A percentile compares a stretch with the other conserved stretches of the same genome.
Conservation (phyloP, 169 alveolate species). For the Eimeria necatrix region DNA sequence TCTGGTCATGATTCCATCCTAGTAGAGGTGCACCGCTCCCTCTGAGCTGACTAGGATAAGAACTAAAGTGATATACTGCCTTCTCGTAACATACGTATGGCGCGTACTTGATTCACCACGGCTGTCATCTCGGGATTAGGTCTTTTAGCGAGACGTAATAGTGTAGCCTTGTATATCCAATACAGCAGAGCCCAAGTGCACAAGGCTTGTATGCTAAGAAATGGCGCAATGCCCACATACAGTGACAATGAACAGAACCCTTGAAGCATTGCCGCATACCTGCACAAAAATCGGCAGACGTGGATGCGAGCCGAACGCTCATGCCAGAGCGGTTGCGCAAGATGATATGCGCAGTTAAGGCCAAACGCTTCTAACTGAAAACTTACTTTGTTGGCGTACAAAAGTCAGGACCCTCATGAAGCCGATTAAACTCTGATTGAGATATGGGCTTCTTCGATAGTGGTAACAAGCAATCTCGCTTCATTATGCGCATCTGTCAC, state of each 20-base stretch:
- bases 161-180: conserved; percentile 60
- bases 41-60: too few species aligned
- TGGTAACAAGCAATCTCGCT: conserved; percentile 50
- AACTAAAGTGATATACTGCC: neutral
- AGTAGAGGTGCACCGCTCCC: too few species aligned
- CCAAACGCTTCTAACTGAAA: neutral
- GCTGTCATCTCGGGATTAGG: conserved; percentile 73
- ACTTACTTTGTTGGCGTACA: conserved; percentile 74
- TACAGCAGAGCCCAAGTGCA: conserved; percentile 71
- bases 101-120: conserved; percentile 44
- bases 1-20: too few species aligned
- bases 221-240: conserved; percentile 58
- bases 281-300: neutral
- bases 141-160: conserved; percentile 60
- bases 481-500: conserved; percentile 62
- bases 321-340: too few species aligned
- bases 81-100: neutral
- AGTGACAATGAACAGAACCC: conserved; percentile 66
- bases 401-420: conserved; percentile 78
- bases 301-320: too few species aligned
- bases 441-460: conserved; percentile 64
- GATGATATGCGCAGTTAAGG: neutral
- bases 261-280: conserved; percentile 77
- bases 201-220: conserved; percentile 62
- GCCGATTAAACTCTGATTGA: conserved; percentile 74